These are phyloP conservation scores for Allium cepa DNA, from an alignment of 106 monocot genomes.

Conservation along the genomic window DNA sequence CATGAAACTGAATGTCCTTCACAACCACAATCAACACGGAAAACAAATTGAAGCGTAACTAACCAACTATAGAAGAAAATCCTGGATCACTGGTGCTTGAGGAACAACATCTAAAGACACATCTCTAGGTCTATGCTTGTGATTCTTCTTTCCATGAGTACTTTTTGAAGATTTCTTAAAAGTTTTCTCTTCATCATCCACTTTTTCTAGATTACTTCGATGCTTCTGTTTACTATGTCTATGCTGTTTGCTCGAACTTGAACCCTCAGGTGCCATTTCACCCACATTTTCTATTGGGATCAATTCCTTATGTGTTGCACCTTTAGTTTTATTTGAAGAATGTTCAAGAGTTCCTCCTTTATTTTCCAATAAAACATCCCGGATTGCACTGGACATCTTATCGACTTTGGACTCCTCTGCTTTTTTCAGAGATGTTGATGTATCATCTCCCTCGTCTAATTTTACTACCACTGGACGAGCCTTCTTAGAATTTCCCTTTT, in stretches of 20 bases:
- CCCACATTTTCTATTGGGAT: conserved; percentile 18
- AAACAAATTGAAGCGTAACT: not conserved
- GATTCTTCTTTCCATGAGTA: conserved; percentile 41
- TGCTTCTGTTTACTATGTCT: conserved; percentile 37
- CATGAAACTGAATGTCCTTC: not conserved
- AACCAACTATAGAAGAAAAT: conserved; percentile 65
- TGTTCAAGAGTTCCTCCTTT: conserved; percentile 13
- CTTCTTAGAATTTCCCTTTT: conserved; percentile 42
- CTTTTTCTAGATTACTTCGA: conserved; percentile 22
- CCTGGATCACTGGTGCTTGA: conserved; percentile 53
- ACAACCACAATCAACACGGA: conserved; percentile 4
- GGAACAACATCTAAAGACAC: conserved; percentile 21
- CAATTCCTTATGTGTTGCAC: conserved; percentile 19
- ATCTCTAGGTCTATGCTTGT: conserved; percentile 39
- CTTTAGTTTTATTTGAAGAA: conserved; percentile 15
- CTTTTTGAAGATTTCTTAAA: conserved; percentile 31
- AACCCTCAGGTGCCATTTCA: conserved; percentile 16
- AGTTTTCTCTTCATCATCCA: conserved; percentile 26
- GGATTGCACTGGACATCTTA: conserved; percentile 51
- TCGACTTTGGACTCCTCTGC: conserved; percentile 30
- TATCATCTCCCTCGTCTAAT: conserved; percentile 49
- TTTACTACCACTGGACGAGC: conserved; percentile 81
- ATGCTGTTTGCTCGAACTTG: conserved; percentile 35
- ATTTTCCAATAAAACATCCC: conserved; percentile 36
- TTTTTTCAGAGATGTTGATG: conserved; percentile 11